Percentiles rank a stretch among this genome's conserved stretches.
Evolutionary conservation across 2,329 filamentous ascomycete genomes (phyloP).

Genomic region (Dothideomycetes sp.): DNA sequence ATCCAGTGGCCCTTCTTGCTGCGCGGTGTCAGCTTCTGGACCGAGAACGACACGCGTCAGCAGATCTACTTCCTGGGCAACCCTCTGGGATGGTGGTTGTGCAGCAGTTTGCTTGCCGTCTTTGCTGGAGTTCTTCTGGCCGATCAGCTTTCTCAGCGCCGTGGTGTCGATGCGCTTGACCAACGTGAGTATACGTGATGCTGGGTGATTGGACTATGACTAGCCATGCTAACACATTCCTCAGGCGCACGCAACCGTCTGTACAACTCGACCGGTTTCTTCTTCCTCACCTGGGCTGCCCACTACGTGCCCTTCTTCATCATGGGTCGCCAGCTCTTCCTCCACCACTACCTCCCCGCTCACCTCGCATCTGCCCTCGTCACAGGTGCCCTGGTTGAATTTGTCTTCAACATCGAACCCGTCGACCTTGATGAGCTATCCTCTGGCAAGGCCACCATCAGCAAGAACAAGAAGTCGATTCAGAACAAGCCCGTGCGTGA

Average conservation of each 20-base stretch:
- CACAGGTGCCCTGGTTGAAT: constrained; percentile 84
- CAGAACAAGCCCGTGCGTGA: constrained; percentile 71
- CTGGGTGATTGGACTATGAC: too few species aligned
- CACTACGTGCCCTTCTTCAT: constrained; percentile 97
- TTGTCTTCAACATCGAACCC: constrained; percentile 88
- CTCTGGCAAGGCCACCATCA: constrained; percentile 29
- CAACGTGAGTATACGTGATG: constrained; percentile 77
- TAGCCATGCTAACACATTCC: constrained; percentile 29
- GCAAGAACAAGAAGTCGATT: constrained; percentile 25
- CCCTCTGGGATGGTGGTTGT: constrained; percentile 94
- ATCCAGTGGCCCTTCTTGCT: constrained; percentile 98
- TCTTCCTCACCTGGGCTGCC: constrained; percentile 95
- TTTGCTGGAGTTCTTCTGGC: constrained; percentile 86
- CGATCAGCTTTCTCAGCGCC: constrained; percentile 85
- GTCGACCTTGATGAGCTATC: constrained; percentile 47
- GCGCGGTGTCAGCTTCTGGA: constrained; percentile 98
- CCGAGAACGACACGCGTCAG: constrained; percentile 83
- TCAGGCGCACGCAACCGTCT: constrained; percentile 80
- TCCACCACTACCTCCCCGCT: constrained; percentile 94
- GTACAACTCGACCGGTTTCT: constrained; percentile 98
- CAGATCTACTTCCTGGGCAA: constrained; percentile 99
- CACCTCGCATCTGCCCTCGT: constrained; percentile 87
- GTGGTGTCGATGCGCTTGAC: constrained; percentile 87
- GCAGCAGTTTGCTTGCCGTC: constrained; percentile 83
- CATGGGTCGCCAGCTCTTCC: constrained; percentile 95